Evolutionary conservation across 2,329 filamentous ascomycete species (phyloP).

Genomic region (Colletotrichum lentis): DNA sequence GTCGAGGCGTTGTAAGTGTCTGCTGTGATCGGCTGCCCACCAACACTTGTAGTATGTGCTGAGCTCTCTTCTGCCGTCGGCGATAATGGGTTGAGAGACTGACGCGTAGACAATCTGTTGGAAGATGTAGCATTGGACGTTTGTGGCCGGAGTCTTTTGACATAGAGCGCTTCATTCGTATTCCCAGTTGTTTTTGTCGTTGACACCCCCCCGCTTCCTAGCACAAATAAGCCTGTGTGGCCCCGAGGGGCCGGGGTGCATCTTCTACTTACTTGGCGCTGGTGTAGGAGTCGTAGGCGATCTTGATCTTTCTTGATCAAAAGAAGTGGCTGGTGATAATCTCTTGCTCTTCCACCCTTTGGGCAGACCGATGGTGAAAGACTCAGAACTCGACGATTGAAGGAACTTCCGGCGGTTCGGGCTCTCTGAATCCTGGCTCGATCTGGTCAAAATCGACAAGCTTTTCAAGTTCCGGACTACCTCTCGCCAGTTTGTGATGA

Average conservation of each 20-base stretch:
- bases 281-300: conserved; percentile 50
- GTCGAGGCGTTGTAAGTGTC: neutral
- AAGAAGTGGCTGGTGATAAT: conserved; percentile 33
- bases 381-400: conserved; percentile 54
- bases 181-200: conserved; percentile 3
- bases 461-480: conserved; percentile 67
- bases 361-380: conserved; percentile 50
- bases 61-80: conserved; percentile 46
- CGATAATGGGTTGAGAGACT: conserved; percentile 41
- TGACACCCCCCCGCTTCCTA: conserved; percentile 32
- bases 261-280: conserved; percentile 41
- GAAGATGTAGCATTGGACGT: conserved; percentile 38
- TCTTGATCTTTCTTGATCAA: conserved; percentile 46
- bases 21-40: neutral
- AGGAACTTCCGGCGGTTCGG: conserved; percentile 40
- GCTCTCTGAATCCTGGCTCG: conserved; percentile 34
- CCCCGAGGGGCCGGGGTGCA: neutral
- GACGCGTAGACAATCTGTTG: conserved; percentile 26
- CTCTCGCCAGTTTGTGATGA: conserved; percentile 71
- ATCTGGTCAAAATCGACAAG: conserved; percentile 49
- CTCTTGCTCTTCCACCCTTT: conserved; percentile 47
- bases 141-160: conserved; percentile 38
- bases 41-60: conserved; percentile 5
- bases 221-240: conserved; percentile 25
- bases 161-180: conserved; percentile 29